Conservation (phyloP, 1,284 basidiomycete genomes). For the Puccinia polysora region DNA sequence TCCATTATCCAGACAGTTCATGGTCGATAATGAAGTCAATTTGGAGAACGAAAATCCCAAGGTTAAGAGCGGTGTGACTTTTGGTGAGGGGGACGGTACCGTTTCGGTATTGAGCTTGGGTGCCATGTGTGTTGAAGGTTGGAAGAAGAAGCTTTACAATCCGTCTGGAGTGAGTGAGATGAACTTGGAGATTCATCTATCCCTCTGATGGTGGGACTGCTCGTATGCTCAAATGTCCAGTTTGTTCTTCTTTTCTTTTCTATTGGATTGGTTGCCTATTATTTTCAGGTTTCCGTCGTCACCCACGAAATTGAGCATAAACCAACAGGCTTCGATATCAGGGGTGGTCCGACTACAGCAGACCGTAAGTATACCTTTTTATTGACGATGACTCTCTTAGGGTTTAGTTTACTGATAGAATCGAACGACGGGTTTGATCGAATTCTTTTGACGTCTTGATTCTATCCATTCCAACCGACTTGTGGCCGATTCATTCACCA, state of each 20-base stretch:
- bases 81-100: slow-evolving; percentile 94
- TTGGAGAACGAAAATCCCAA: slow-evolving; percentile 58
- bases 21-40: slow-evolving; percentile 78
- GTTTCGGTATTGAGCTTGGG: slow-evolving; percentile 83
- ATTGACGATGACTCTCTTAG: neutral
- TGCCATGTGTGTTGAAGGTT: slow-evolving; percentile 91
- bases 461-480: slow-evolving; percentile 1
- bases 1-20: slow-evolving; percentile 63
- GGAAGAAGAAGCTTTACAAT: slow-evolving; percentile 87
- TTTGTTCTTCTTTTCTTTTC: neutral
- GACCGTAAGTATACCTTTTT: slow-evolving; percentile 46
- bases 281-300: slow-evolving; percentile 60
- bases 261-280: neutral
- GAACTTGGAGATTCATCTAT: neutral
- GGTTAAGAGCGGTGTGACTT: slow-evolving; percentile 75
- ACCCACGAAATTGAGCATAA: slow-evolving; percentile 87
- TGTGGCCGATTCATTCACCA: neutral
- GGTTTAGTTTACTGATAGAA: no score
- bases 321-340: slow-evolving; percentile 68
- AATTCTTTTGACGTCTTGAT: slow-evolving; percentile 13
- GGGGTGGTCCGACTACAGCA: slow-evolving; percentile 81
- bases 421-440: no score
- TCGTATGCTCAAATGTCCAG: neutral
- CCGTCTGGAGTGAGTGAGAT: slow-evolving; percentile 67
- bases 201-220: neutral